These are phyloP conservation scores for Pseudogymnoascus sp. DNA, from an alignment of 2,329 filamentous ascomycete species.

Conservation along the genomic window DNA sequence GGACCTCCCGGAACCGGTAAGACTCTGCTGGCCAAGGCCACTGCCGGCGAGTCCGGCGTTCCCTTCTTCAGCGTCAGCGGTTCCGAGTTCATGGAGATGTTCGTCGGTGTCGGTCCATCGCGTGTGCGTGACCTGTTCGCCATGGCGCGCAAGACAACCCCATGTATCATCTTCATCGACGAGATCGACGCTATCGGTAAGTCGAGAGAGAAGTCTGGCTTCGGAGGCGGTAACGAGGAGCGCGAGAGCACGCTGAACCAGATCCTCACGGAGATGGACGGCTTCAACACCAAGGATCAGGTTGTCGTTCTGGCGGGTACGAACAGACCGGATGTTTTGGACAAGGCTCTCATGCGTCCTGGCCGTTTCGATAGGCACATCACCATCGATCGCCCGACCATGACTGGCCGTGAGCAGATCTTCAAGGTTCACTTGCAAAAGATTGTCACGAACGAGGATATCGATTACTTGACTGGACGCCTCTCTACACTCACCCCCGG, in stretches of 20 bases:
- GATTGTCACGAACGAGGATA: constrained; percentile 85
- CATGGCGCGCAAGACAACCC: constrained; percentile 88
- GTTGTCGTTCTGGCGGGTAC: constrained; percentile 95
- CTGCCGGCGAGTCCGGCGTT: constrained; percentile 90
- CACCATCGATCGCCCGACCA: constrained; percentile 86
- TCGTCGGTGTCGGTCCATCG: constrained; percentile 94
- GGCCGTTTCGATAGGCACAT: constrained; percentile 97
- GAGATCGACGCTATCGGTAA: constrained; percentile 98
- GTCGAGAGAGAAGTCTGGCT: constrained; percentile 72
- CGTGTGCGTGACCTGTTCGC: constrained; percentile 91
- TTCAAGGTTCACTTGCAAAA: constrained; percentile 91
- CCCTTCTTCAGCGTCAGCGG: constrained; percentile 98
- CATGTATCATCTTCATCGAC: constrained; percentile 99
- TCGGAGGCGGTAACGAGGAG: constrained; percentile 90
- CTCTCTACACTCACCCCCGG: constrained; percentile 88
- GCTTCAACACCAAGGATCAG: constrained; percentile 94
- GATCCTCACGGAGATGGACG: constrained; percentile 98
- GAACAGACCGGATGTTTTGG: constrained; percentile 87
- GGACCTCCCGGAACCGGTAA: constrained; percentile 99
- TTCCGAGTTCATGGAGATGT: constrained; percentile 99
- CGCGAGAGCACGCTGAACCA: constrained; percentile 95
- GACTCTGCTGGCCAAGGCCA: constrained; percentile 92
- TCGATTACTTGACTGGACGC: constrained; percentile 79
- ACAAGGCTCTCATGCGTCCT: constrained; percentile 92
- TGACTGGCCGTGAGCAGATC: constrained; percentile 93